Base-by-base conservation (phyloP, 2,329 filamentous ascomycete species). In the Alternaria sp. region DNA sequence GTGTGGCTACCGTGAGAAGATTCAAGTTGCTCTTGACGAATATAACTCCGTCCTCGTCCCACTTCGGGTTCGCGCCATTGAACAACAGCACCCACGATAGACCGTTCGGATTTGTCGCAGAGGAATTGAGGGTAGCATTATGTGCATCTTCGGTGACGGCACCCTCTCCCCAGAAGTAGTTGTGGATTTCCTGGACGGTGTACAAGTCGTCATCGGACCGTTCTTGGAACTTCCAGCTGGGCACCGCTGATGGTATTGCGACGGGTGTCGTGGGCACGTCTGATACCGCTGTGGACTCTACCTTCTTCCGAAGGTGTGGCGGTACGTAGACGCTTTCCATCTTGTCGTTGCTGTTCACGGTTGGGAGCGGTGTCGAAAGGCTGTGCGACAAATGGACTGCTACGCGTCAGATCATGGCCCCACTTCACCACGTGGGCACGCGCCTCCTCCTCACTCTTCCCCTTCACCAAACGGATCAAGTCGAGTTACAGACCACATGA, bases 21-120 rank as follows among this genome's bases (percentile, higher is more conserved):
- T 54, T 19, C 36, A 54, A 23, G 11, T 36, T 61, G 52, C 52
- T 51, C 12, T 49, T 60, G 9, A 46, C 54, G 8, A 56, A 56
- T 3, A 56, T 47, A 2, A 47, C 13, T 2, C 54, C 43, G 30
- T 56, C 43, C 8, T 28, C 17, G 10, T 47, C 9, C 54, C 43
- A 56, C 15, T 36, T 47, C 7, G 43, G 26, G 43, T 45, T 44
- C 25, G 45, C 45, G 19, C 55, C 43, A 19, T 36, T 32, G 26
- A 32, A 57, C 12, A 47, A 44, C n/a, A 57, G 17, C 26, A 57
- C 17, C 25, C 54, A 57, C 23, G 43, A 30, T 10, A 47, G 26
- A 13, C 9, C 9, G 11, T 47, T n/a, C 13, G 54, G 26, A 3
- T 32, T 46, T 7, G 23, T 13, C 11, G 43, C 43, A 0, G 43